Percentiles rank a stretch among this genome's conserved stretches.
Conservation (phyloP, 768 basidiomycete genomes). For the Cystofilobasidium bisporidii region DNA sequence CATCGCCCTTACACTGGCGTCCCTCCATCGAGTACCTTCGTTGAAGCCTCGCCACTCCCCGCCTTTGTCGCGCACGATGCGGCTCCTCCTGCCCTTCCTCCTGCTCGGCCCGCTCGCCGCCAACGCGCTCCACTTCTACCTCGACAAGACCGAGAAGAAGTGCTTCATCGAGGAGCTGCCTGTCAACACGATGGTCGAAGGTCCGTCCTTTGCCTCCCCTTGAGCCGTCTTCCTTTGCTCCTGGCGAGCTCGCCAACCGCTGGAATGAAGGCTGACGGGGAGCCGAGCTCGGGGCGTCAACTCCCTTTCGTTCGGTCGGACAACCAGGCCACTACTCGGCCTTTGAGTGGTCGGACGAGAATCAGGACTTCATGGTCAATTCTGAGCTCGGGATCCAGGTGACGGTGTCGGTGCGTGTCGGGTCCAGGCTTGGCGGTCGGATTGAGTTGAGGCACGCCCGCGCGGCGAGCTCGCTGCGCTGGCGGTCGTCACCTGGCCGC, state of each 20-base stretch:
- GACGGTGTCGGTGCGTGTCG: slow-evolving; percentile 78
- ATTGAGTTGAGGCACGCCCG: too few relatives aligned
- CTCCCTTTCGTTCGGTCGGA: too few relatives aligned
- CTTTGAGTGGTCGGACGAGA: slow-evolving; percentile 73
- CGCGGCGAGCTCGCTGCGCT: too few relatives aligned
- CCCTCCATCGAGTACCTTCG: too few relatives aligned
- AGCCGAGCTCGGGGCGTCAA: background rate
- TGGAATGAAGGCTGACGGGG: background rate
- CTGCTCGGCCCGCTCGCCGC: slow-evolving; percentile 19
- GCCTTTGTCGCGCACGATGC: slow-evolving; percentile 21
- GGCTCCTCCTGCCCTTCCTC: slow-evolving; percentile 7
- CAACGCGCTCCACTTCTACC: slow-evolving; percentile 83
- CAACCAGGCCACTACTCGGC: slow-evolving; percentile 77
- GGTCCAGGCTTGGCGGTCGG: too few relatives aligned
- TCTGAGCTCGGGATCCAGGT: slow-evolving; percentile 77
- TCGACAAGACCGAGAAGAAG: slow-evolving; percentile 82
- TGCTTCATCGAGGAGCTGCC: slow-evolving; percentile 97
- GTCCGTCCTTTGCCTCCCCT: slow-evolving; percentile 43
- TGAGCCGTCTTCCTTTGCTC: background rate
- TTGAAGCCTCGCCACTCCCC: too few relatives aligned
- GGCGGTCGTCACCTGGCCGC: too few relatives aligned
- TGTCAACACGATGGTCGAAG: slow-evolving; percentile 87
- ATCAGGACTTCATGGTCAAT: slow-evolving; percentile 60
- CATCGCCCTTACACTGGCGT: too few relatives aligned
- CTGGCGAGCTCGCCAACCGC: too few relatives aligned